Evolutionary conservation across 2,329 filamentous ascomycete genomes (phyloP), one percentile per base, ranked within the genome.

Genomic region (Phaeophleospora eucalypticola): DNA sequence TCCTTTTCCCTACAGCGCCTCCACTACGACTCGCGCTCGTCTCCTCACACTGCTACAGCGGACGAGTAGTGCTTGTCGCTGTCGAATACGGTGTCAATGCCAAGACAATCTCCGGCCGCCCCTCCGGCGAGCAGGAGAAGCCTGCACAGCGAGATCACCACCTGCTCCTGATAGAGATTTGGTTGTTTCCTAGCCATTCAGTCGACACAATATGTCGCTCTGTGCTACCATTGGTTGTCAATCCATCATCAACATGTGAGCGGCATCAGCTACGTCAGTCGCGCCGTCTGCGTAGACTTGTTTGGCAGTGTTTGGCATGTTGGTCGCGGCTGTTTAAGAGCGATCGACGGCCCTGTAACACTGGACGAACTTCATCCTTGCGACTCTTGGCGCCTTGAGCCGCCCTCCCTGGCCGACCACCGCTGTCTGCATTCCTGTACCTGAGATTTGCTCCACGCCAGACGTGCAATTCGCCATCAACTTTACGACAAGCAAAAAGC

Each of bases 381-480:
- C 36, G 12, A 8, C 20, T 21, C 32, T 36, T 44, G 42, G 33
- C 42, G 14, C n/a, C n/a, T n/a, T n/a, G n/a, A n/a, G n/a, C n/a
- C n/a, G n/a, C 20, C 18, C 33, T 32, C 34, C 34, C 36, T 24
- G 32, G 21, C 16, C n/a, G n/a, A n/a, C n/a, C n/a, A 29, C 34
- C 35, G 15, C 32, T 35, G 15, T n/a, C 18, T 29, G n/a, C 45
- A 48, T 39, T 48, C 21, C 45, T 17, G 39, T 48, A 18, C 45
- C 39, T 43, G 40, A 37, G 15, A 16, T 21, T 40, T 21, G 40
- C 27, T 35, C 29, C 46, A 20, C 36, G 21, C 27, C 24, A 29
- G 7, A 29, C 7, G 24, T 29, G 24, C 24, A 29, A 29, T 6
- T 12, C 24, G 12, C 12, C 7, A 29, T 6, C 24, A 29, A 29